Evolutionary conservation across 1,139 yeast species (phyloP).

Genomic region (Yamadazyma sp.): DNA sequence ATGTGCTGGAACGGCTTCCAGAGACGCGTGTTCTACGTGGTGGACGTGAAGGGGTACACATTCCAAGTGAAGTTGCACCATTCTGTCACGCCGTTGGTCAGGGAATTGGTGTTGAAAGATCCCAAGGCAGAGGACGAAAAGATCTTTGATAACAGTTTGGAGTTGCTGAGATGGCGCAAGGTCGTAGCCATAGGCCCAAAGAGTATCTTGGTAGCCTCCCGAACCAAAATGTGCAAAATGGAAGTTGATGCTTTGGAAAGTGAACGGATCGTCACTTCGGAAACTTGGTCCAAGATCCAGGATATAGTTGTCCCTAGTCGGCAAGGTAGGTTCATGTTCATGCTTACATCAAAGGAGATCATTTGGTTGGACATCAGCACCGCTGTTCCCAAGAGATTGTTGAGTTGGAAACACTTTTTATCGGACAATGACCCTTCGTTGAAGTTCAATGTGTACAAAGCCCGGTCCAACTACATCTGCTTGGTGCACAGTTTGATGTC

Average conservation of each 20-base stretch:
- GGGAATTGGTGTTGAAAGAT: slow-evolving; percentile 4
- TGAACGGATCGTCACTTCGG: slow-evolving; percentile 46
- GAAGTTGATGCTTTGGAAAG: slow-evolving; percentile 19
- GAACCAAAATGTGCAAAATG: slow-evolving; percentile 43
- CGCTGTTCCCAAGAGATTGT: slow-evolving; percentile 32
- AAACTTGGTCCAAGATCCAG: slow-evolving; percentile 56
- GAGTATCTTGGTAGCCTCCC: slow-evolving; percentile 39
- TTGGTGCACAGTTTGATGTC: slow-evolving; percentile 41
- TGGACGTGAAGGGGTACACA: slow-evolving; percentile 58
- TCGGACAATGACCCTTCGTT: slow-evolving; percentile 57
- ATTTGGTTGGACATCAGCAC: slow-evolving; percentile 41
- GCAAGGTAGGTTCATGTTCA: slow-evolving; percentile 25
- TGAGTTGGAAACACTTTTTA: slow-evolving; percentile 73
- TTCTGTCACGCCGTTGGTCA: slow-evolving; percentile 1
- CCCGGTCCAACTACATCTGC: slow-evolving; percentile 27
- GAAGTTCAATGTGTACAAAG: slow-evolving; percentile 30
- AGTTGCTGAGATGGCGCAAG: slow-evolving; percentile 57
- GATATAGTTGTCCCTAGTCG: slow-evolving; percentile 35
- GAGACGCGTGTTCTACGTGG: slow-evolving; percentile 34
- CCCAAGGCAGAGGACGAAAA: slow-evolving; percentile 10
- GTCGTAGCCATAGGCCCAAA: slow-evolving; percentile 44
- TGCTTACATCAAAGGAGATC: slow-evolving; percentile 63
- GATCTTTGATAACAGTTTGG: slow-evolving; percentile 44
- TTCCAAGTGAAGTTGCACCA: slow-evolving; percentile 13
- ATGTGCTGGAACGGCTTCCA: slow-evolving; percentile 44